phyloP scores from a whole-genome alignment of 805 yeast species.

The Hanseniaspora taiwanica region DNA sequence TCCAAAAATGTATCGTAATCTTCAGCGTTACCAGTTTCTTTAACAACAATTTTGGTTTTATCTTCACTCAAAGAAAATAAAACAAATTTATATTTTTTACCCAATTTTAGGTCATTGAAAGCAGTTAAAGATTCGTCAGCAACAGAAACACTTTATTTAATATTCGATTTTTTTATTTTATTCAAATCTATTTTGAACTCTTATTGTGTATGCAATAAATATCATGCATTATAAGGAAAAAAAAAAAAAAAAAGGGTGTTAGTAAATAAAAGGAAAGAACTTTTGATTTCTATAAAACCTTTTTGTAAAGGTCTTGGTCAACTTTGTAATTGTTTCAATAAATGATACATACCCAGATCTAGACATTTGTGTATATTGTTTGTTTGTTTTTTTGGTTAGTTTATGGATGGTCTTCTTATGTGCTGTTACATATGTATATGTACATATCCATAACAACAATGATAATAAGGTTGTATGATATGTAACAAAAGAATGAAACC shows the following conservation, averaged over 20 bases:
- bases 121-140: conserved; percentile 86
- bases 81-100: conserved; percentile 76
- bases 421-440: background rate
- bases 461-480: too few species aligned
- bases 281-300: too few species aligned
- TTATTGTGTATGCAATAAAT: too few species aligned
- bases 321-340: too few species aligned
- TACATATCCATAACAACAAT: too few species aligned
- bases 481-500: background rate
- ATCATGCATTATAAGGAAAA: too few species aligned
- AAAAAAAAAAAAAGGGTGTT: background rate
- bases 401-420: background rate
- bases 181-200: too few species aligned
- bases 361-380: background rate
- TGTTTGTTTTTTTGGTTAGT: background rate
- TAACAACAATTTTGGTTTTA: conserved; percentile 86
- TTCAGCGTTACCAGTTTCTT: conserved; percentile 57
- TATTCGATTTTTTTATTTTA: background rate
- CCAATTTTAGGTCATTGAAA: conserved; percentile 91
- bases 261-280: background rate
- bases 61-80: conserved; percentile 69
- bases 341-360: conserved; percentile 1
- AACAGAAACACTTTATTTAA: conserved; percentile 50
- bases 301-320: too few species aligned
- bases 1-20: conserved; percentile 81